Conservation (phyloP, 2,329 filamentous ascomycete genomes). For the Colletotrichum navitas region DNA sequence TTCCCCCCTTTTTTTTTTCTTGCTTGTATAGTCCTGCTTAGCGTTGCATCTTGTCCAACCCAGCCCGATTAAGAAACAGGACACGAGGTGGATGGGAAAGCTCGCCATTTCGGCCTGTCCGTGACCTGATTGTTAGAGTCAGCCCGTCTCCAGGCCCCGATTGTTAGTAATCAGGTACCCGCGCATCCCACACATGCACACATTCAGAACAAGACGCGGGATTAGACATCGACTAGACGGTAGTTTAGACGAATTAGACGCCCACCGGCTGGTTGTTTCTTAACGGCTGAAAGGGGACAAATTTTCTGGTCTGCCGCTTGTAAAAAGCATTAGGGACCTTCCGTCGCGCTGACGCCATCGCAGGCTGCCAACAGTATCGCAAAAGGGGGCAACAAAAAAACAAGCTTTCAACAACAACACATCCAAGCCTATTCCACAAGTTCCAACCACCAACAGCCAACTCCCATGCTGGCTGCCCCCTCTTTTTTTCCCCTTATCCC, state of each 20-base stretch:
- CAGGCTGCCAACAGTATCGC: constrained; percentile 5
- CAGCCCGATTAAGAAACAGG: constrained; percentile 3
- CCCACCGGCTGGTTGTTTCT: constrained; percentile 3
- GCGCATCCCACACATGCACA: constrained; percentile 18
- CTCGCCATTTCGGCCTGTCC: background rate
- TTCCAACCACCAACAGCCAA: constrained; percentile 4
- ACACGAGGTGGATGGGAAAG: background rate
- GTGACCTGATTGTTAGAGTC: constrained; percentile 21
- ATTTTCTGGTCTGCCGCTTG: background rate
- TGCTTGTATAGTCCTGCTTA: background rate
- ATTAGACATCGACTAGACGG: background rate
- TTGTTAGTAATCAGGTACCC: constrained; percentile 27
- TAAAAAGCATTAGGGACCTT: background rate
- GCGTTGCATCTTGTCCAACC: constrained; percentile 4
- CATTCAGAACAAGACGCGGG: constrained; percentile 6
- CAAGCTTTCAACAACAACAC: constrained; percentile 31
- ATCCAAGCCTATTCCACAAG: constrained; percentile 14
- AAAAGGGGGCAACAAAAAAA: constrained; percentile 21
- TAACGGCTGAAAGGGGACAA: background rate
- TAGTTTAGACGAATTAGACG: constrained; percentile 24
- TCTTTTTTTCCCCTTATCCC: background rate
- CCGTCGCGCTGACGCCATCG: constrained; percentile 26
- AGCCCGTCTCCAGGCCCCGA: constrained; percentile 1
- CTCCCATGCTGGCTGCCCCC: constrained; percentile 18
- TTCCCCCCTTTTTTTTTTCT: background rate